phyloP scores from a whole-genome alignment of 2,329 filamentous ascomycete genomes.

The Clarireedia homoeocarpa region DNA sequence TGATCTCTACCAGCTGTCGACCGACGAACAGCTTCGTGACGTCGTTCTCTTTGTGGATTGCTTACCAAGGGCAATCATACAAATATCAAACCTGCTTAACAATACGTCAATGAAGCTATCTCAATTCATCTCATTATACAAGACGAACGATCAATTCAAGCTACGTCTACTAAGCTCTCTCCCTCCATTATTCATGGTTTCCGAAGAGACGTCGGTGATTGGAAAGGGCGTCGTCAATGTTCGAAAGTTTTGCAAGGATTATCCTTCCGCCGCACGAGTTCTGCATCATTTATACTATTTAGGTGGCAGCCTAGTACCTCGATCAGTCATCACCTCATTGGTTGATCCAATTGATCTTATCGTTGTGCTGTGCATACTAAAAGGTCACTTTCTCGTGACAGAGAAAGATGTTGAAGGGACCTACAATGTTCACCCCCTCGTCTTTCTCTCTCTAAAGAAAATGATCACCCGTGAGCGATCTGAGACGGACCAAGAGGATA shows the following conservation, averaged over 20 bases:
- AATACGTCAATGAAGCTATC: conserved; percentile 20
- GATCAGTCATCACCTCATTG: conserved; percentile 14
- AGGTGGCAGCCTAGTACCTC: conserved; percentile 19
- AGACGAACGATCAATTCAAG: conserved; percentile 17
- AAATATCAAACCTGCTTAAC: conserved; percentile 19
- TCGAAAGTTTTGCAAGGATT: conserved; percentile 15
- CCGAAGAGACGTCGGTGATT: conserved; percentile 17
- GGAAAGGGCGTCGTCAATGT: conserved; percentile 19
- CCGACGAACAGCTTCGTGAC: conserved; percentile 16
- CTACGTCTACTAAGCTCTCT: conserved; percentile 19
- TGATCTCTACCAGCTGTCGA: conserved; percentile 11
- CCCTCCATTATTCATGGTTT: conserved; percentile 12
- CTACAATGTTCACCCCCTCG: conserved; percentile 19
- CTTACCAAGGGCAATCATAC: conserved; percentile 20
- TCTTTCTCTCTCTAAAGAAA: conserved; percentile 17
- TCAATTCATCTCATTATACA: conserved; percentile 20
- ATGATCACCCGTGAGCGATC: conserved; percentile 10
- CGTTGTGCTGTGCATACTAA: conserved; percentile 18
- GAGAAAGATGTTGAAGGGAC: conserved; percentile 15
- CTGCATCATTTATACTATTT: conserved; percentile 21
- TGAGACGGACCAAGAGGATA: conserved; percentile 10
- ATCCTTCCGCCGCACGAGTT: conserved; percentile 10
- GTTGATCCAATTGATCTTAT: conserved; percentile 21
- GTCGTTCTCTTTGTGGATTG: conserved; percentile 14
- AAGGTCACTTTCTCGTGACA: conserved; percentile 16